phyloP scores from a whole-genome alignment of 108 stramenopile species.

The Pseudonitzschia delicatissima region DNA sequence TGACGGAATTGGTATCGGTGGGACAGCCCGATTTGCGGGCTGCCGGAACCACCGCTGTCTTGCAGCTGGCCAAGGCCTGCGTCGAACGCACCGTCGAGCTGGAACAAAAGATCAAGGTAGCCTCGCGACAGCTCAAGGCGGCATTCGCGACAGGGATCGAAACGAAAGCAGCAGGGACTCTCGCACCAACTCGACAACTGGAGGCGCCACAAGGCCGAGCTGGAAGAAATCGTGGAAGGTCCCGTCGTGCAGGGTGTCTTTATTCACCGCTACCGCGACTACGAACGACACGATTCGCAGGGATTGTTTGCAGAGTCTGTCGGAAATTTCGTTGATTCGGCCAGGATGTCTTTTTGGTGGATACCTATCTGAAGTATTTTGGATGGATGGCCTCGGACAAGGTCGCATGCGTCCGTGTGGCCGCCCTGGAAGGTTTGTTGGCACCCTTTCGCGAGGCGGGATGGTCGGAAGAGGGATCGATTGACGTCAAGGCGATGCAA shows the following conservation, averaged over 20 bases:
- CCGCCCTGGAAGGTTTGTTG: constrained; percentile 57
- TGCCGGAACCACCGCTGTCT: constrained; percentile 61
- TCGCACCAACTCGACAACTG: constrained; percentile 54
- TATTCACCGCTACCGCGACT: constrained; percentile 78
- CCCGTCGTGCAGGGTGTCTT: constrained; percentile 66
- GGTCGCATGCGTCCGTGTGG: constrained; percentile 54
- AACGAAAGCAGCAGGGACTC: constrained; percentile 47
- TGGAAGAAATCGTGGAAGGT: constrained; percentile 58
- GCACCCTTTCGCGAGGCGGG: constrained; percentile 54
- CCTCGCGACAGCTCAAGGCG: constrained; percentile 53
- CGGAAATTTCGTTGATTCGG: constrained; percentile 55
- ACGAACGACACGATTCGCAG: constrained; percentile 72
- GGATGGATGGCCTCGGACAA: constrained; percentile 89
- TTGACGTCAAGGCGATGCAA: constrained; percentile 55
- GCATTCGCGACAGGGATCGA: constrained; percentile 22
- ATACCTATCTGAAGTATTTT: constrained; percentile 89
- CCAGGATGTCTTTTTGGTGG: constrained; percentile 76
- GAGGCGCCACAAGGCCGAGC: constrained; percentile 50
- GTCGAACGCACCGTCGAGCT: constrained; percentile 54
- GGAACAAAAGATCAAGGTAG: constrained; percentile 43
- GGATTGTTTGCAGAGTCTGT: constrained; percentile 58
- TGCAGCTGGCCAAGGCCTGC: constrained; percentile 55
- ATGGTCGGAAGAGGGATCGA: constrained; percentile 29
- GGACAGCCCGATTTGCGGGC: constrained; percentile 83
- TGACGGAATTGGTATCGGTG: constrained; percentile 65